Conservation (phyloP, 257 asterid species). For the Solanum arcanum region DNA sequence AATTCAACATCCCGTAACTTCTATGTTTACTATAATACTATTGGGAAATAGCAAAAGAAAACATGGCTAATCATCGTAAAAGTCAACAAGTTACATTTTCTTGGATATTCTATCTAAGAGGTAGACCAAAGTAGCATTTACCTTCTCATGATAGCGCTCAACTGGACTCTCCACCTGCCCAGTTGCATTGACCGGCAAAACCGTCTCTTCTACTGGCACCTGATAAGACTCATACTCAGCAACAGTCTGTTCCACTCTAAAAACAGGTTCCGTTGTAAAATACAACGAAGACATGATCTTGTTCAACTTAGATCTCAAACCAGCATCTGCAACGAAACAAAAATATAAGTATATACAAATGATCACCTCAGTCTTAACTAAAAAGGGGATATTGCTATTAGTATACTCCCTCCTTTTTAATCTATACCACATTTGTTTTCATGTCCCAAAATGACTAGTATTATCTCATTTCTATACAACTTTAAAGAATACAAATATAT, state of each 20-base stretch:
- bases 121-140: not conserved
- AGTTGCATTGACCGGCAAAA: conserved; percentile 12
- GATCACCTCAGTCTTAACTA: not conserved
- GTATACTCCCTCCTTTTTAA: not conserved
- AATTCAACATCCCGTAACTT: not conserved
- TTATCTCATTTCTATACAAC: not conserved
- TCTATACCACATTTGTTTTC: not conserved
- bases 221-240: conserved; percentile 47
- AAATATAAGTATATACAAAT: not conserved
- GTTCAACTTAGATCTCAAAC: conserved; percentile 42
- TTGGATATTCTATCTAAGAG: not conserved
- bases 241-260: conserved; percentile 41
- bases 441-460: not conserved
- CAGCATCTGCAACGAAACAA: conserved; percentile 27
- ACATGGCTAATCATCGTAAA: not conserved
- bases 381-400: not conserved
- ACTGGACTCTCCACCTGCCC: conserved; percentile 16
- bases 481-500: not conserved
- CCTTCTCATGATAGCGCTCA: not conserved
- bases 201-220: conserved; percentile 32
- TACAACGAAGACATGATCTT: conserved; percentile 69
- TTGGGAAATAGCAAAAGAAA: not conserved
- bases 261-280: conserved; percentile 33
- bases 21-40: not conserved
- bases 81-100: not conserved